Base-by-base conservation (phyloP, 352 stramenopile species). In the Phytopythium cucurbitacearum region DNA sequence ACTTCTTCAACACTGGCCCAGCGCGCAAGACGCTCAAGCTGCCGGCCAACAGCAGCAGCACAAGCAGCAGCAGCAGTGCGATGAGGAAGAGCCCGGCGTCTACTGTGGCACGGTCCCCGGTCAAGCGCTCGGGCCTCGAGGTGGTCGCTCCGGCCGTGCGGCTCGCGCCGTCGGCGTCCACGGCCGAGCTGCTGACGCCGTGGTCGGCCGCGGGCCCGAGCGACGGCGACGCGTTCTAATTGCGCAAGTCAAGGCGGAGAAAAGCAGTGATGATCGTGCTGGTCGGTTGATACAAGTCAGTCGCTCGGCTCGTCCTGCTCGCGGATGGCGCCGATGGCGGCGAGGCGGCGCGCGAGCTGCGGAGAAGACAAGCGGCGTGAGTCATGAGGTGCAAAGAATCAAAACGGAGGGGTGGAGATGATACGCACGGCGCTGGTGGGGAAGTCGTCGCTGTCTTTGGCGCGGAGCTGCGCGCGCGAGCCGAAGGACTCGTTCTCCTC, bases 341-440 rank as follows among this genome's bases (percentile, higher is more conserved):
- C 74, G 44, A 91, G 56, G 39, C 76, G 79, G 13, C 60, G 67
- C 15, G 76, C 80, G 36, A 91, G 62, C 80, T 91, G 62, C 53
- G 60, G 44, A 41, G 16, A 3, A 16, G 35, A 48, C 7, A 35
- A 42, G 12, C 4, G 42, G 9, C 13, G 43, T 39, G n/a, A 60
- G 35, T 21, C 53, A 57, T n/a, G 40, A 46, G 12, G 53, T 9
- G n/a, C 10, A 40, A 8, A 33, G 9, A 38, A 21, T 37, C 15
- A 44, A 49, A 6, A 36, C 53, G 11, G 44, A 39, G 11, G 12
- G 38, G 38, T 46, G 33, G n/a, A 36, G 28, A 39, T 8, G 5
- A 21, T 28, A 60, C 69, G 53, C 54, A 91, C 80, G 33, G 80
- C 73, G 44, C 62, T 59, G 41, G 78, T 89, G 42, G 74, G 74